A percentile compares a stretch with the other conserved stretches of the same genome.
These are phyloP conservation scores for Macrolepiota fuliginosa DNA, from an alignment of 768 basidiomycete genomes.

Conservation along the genomic window DNA sequence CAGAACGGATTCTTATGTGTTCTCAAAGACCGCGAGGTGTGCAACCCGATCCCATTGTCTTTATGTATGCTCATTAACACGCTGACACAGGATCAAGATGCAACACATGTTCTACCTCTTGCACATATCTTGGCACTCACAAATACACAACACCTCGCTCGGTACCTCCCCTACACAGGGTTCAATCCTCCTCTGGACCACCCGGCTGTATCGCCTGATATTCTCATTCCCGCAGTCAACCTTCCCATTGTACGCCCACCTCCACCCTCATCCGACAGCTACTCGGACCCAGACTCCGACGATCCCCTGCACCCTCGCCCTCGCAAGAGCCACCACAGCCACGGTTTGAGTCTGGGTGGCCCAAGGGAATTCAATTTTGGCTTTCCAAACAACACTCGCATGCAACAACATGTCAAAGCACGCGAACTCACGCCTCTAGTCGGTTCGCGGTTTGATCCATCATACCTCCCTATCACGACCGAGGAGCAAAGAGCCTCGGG, in stretches of 20 bases:
- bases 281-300: neutral
- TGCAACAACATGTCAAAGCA: constrained; percentile 3
- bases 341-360: neutral
- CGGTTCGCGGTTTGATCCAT: constrained; percentile 10
- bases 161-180: constrained; percentile 12
- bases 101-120: constrained; percentile 15
- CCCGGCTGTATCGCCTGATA: neutral
- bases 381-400: neutral
- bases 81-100: constrained; percentile 9
- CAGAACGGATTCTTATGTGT: constrained; percentile 53
- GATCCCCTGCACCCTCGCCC: neutral
- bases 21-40: constrained; percentile 51
- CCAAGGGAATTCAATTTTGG: constrained; percentile 2
- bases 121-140: constrained; percentile 9
- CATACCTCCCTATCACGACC: constrained; percentile 8
- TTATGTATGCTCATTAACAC: neutral
- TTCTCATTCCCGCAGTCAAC: neutral
- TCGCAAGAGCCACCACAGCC: neutral
- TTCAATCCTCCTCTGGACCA: constrained; percentile 4
- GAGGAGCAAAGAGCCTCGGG: constrained; percentile 12
- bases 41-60: constrained; percentile 17
- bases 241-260: constrained; percentile 4
- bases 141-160: constrained; percentile 15
- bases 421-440: constrained; percentile 10
- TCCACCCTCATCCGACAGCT: neutral